A percentile compares a stretch with the other conserved stretches of the same genome.
phyloP scores from a whole-genome alignment of 192 early-diverging fungal species.

The Podila clonocystis region DNA sequence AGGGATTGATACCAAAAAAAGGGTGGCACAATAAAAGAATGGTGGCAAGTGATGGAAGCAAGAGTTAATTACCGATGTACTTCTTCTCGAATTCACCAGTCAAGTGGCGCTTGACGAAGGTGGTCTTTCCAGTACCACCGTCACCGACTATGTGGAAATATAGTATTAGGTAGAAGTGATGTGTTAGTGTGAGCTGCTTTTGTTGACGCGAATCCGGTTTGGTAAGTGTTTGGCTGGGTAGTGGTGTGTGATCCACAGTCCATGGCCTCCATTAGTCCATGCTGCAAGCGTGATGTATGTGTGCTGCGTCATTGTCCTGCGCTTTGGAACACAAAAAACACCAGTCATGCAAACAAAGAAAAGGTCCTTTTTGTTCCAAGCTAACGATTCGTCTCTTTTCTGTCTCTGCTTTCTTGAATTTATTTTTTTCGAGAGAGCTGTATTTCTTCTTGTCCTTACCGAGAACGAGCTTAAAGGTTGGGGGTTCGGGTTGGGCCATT shows the following conservation, averaged over 20 bases:
- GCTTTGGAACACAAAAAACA: too few species aligned
- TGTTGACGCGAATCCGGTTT: neutral
- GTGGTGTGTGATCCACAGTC: too few species aligned
- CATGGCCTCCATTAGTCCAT: too few species aligned
- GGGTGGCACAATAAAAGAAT: constrained; percentile 5
- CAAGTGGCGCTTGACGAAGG: constrained; percentile 99
- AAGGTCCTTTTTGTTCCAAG: too few species aligned
- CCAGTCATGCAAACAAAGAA: too few species aligned
- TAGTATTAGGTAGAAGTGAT: constrained; percentile 4
- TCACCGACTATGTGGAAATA: constrained; percentile 79
- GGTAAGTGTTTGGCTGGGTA: neutral
- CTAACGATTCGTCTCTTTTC: neutral
- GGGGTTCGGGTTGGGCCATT: constrained; percentile 3
- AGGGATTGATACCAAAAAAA: constrained; percentile 6
- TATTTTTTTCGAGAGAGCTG: neutral
- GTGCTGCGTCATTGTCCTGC: too few species aligned
- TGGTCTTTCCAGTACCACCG: constrained; percentile 99
- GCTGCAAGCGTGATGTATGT: too few species aligned
- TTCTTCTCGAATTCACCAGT: constrained; percentile 99
- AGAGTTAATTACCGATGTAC: constrained; percentile 86
- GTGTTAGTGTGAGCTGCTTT: constrained; percentile 3
- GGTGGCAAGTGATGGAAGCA: constrained; percentile 1
- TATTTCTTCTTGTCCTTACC: constrained; percentile 8
- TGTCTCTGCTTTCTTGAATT: neutral
- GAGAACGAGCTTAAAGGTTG: constrained; percentile 36